Percentiles rank a stretch among this genome's conserved stretches.
phyloP scores from a whole-genome alignment of 805 yeast genomes.

The Blastobotrys parvus region DNA sequence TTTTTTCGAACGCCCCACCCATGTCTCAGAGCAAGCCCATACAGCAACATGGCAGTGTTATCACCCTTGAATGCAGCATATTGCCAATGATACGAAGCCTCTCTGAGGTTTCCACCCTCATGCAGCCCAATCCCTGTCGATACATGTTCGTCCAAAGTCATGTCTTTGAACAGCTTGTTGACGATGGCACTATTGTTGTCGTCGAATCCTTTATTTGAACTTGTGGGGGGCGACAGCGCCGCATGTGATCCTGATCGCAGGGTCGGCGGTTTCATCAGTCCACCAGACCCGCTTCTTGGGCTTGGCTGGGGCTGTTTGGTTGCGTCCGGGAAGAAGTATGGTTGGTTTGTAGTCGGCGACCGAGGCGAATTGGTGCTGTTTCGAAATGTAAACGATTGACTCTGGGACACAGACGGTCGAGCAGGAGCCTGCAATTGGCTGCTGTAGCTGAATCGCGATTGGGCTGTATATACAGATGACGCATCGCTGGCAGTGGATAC shows the following conservation, averaged over 20 bases:
- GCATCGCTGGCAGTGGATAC: neutral
- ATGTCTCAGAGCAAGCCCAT: conserved; percentile 55
- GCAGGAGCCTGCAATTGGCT: neutral
- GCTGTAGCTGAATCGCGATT: neutral
- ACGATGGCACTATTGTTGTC: conserved; percentile 1
- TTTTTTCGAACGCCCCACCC: conserved; percentile 64
- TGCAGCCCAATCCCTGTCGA: conserved; percentile 33
- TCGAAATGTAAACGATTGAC: neutral
- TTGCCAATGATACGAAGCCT: conserved; percentile 60
- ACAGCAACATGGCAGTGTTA: conserved; percentile 58
- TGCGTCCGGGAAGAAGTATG: neutral
- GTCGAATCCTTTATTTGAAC: neutral
- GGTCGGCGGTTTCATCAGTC: neutral
- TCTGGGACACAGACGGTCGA: neutral
- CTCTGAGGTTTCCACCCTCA: conserved; percentile 52
- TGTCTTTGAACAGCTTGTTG: conserved; percentile 14
- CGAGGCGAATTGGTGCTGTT: neutral
- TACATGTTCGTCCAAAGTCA: conserved; percentile 24
- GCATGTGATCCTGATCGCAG: neutral
- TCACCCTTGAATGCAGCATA: conserved; percentile 56
- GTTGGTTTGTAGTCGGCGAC: neutral
- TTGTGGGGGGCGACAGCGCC: neutral
- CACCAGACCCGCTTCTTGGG: neutral
- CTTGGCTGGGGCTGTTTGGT: neutral
- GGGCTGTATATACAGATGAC: neutral